A percentile compares a stretch with the other conserved stretches of the same genome.
Evolutionary conservation across 1,284 basidiomycete genomes (phyloP).

Genomic region (Sparassis latifolia): DNA sequence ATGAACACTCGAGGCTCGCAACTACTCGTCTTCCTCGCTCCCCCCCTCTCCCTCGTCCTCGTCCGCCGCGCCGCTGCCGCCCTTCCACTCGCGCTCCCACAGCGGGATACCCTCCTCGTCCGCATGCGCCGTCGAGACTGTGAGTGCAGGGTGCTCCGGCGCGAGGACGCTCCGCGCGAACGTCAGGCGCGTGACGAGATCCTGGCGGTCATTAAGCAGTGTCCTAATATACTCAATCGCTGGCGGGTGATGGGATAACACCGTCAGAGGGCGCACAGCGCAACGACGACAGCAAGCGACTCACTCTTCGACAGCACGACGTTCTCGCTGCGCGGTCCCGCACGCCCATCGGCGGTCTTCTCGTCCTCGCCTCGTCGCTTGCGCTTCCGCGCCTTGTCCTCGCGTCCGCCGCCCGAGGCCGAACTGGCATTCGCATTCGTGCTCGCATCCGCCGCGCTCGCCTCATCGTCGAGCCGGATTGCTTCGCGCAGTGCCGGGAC

Average conservation of each 20-base stretch:
- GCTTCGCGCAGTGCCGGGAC: conserved; percentile 78
- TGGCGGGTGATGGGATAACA: conserved; percentile 22
- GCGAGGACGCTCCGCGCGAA: conserved; percentile 51
- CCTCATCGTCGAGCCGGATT: conserved; percentile 55
- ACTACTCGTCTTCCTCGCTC: conserved; percentile 11
- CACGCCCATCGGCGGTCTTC: conserved; percentile 71
- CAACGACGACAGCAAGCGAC: conserved; percentile 23
- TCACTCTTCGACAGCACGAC: conserved; percentile 78
- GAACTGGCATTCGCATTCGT: conserved; percentile 15
- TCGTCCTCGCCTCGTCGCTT: conserved; percentile 31
- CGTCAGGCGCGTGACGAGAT: conserved; percentile 51
- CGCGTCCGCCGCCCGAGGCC: conserved; percentile 11
- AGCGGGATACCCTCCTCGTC: conserved; percentile 33
- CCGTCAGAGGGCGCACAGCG: neutral
- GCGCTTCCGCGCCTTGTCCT: conserved; percentile 8
- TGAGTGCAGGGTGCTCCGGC: conserved; percentile 47
- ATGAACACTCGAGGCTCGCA: neutral
- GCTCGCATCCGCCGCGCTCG: conserved; percentile 6
- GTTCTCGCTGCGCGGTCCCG: conserved; percentile 81
- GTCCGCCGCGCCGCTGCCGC: conserved; percentile 45
- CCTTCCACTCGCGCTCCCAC: conserved; percentile 77
- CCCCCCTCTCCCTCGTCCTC: conserved; percentile 27
- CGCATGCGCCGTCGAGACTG: conserved; percentile 25
- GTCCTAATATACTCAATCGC: conserved; percentile 80
- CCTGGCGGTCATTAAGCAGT: conserved; percentile 50